These are phyloP conservation scores for Neofusicoccum umdonicola DNA, from an alignment of 2,329 filamentous ascomycete genomes.

Conservation along the genomic window DNA sequence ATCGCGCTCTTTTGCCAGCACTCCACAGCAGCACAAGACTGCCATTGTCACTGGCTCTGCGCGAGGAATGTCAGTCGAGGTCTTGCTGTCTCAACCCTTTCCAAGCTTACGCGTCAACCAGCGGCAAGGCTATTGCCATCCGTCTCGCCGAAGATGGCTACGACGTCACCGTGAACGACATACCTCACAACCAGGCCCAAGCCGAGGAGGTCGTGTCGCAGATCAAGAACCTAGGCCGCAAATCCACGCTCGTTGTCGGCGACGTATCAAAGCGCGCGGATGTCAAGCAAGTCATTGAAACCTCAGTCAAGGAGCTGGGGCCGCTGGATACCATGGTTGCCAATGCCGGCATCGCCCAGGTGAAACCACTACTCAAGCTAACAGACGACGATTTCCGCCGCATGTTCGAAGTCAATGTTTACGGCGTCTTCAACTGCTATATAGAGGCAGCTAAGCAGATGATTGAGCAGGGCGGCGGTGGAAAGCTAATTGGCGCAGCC, in stretches of 20 bases:
- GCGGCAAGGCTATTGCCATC: constrained; percentile 62
- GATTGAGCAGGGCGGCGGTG: constrained; percentile 55
- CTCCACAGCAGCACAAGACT: constrained; percentile 26
- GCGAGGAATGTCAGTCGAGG: constrained; percentile 34
- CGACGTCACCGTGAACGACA: constrained; percentile 64
- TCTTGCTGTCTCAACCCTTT: neutral
- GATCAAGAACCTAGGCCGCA: constrained; percentile 50
- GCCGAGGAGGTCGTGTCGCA: constrained; percentile 55
- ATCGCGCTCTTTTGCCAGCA: constrained; percentile 26
- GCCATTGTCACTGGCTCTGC: constrained; percentile 40
- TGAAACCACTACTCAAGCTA: constrained; percentile 56
- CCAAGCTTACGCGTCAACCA: constrained; percentile 25
- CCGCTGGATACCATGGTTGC: constrained; percentile 55
- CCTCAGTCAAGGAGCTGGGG: constrained; percentile 54
- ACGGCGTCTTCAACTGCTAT: constrained; percentile 65
- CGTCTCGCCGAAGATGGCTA: constrained; percentile 65
- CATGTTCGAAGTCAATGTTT: constrained; percentile 65
- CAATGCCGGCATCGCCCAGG: constrained; percentile 62
- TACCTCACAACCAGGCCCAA: constrained; percentile 51
- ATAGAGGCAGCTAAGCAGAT: constrained; percentile 62
- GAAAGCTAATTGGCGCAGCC: constrained; percentile 54
- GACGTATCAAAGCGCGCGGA: constrained; percentile 60
- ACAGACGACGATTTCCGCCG: constrained; percentile 56
- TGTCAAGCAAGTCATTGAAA: constrained; percentile 54
- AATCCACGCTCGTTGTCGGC: constrained; percentile 55